Conservation (phyloP, 768 basidiomycete species). For the Lentinula boryana region DNA sequence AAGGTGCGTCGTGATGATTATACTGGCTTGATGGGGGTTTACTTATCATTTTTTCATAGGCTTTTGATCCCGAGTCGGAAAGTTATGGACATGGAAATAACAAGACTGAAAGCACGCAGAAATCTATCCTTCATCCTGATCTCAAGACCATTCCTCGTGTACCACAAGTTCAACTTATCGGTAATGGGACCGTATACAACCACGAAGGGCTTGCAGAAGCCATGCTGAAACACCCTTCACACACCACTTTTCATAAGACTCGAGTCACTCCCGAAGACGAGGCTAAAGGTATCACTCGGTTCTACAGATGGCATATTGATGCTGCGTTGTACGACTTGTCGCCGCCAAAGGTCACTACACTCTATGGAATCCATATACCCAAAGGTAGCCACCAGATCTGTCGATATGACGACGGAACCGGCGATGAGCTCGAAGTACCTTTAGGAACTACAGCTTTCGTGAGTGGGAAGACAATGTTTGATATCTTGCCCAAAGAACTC, state of each 20-base stretch:
- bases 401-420: constrained; percentile 83
- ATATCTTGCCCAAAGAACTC: constrained; percentile 59
- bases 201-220: constrained; percentile 78
- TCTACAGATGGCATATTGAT: constrained; percentile 92
- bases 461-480: constrained; percentile 80
- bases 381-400: constrained; percentile 55
- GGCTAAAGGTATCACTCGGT: constrained; percentile 72
- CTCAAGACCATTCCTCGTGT: constrained; percentile 87
- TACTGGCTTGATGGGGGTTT: constrained; percentile 1
- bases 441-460: constrained; percentile 85
- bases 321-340: constrained; percentile 75
- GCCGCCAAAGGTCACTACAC: constrained; percentile 80
- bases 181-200: constrained; percentile 75
- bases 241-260: constrained; percentile 85
- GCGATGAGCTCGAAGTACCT: constrained; percentile 76
- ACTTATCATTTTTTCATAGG: constrained; percentile 33
- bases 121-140: constrained; percentile 84
- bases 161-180: constrained; percentile 89
- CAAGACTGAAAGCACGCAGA: constrained; percentile 67
- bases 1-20: constrained; percentile 44
- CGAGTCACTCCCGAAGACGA: constrained; percentile 69
- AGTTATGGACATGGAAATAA: constrained; percentile 87
- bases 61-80: constrained; percentile 60
- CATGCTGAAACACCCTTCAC: constrained; percentile 79
- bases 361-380: constrained; percentile 76